These are phyloP conservation scores for Domatiomyces globalis DNA, from an alignment of 2,329 filamentous ascomycete species.

Conservation along the genomic window DNA sequence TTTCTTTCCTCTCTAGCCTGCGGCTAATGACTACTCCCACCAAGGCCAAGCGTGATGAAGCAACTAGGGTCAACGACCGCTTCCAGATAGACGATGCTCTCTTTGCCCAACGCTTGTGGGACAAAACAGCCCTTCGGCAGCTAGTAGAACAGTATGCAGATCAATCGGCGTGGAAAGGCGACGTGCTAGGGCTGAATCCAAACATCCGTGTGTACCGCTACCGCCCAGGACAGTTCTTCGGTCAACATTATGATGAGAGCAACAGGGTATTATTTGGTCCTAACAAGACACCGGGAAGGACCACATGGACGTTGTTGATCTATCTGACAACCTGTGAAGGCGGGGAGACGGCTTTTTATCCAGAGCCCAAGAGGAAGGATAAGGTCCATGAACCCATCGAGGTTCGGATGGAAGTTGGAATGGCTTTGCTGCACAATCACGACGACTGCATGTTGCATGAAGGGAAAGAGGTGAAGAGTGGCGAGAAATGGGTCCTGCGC, in stretches of 20 bases:
- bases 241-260: slow-evolving; percentile 83
- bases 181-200: slow-evolving; percentile 69
- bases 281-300: slow-evolving; percentile 42
- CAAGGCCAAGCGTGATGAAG: slow-evolving; percentile 64
- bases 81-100: slow-evolving; percentile 63
- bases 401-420: slow-evolving; percentile 65
- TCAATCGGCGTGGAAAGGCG: slow-evolving; percentile 54
- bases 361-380: slow-evolving; percentile 40
- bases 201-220: slow-evolving; percentile 88
- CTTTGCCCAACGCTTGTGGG: slow-evolving; percentile 67
- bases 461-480: slow-evolving; percentile 60
- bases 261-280: slow-evolving; percentile 53
- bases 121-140: slow-evolving; percentile 57
- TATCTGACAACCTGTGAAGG: slow-evolving; percentile 77
- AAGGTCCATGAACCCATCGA: slow-evolving; percentile 43
- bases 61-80: slow-evolving; percentile 75
- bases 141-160: slow-evolving; percentile 30
- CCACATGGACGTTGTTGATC: slow-evolving; percentile 81
- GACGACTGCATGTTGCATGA: slow-evolving; percentile 83
- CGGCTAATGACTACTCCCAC: slow-evolving; percentile 65
- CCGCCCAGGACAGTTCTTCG: slow-evolving; percentile 74
- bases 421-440: slow-evolving; percentile 75
- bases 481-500: slow-evolving; percentile 83
- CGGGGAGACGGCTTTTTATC: slow-evolving; percentile 86
- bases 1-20: slow-evolving; percentile 55